Base-by-base conservation (phyloP, 371 early-diverging fungal species). In the Haplosporangium sp. region DNA sequence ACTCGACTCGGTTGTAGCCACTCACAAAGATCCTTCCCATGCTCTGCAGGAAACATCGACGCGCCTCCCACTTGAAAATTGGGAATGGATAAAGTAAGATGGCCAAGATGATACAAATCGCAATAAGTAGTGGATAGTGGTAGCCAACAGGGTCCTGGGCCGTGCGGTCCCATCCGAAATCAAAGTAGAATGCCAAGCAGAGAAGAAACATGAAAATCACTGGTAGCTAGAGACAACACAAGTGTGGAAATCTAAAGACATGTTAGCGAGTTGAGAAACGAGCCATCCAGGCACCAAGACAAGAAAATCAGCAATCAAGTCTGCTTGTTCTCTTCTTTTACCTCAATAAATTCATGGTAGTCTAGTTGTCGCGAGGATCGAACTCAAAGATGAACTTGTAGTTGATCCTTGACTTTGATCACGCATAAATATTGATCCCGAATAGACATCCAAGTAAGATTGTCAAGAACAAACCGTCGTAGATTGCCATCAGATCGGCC, bases 331-430 rank as follows among this genome's bases (percentile, higher is more conserved):
- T n/a, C n/a, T n/a, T n/a, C n/a, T n/a, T n/a, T n/a, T 84, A 86
- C 89, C 85, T 89, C 89, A 62, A 86, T 83, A 81, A 91, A 95
- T 67, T 94, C 85, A 58, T 87, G 87, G 57, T 89, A 89, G 64
- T 89, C 84, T 11, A 94, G 62, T 91, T 88, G 62, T 92, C 84
- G 64, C 95, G 83, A 6, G 93, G 90, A 71, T 95, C 89, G 36
- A 95, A 86, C 53, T 94, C 94, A 81, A 95, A 95, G 38, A 95
- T 94, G 67, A 95, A 94, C 69, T 89, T 89, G 81, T 95, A 95
- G 79, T 94, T 95, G 74, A 95, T 92, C 55, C 89, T 76, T 20
- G 82, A 84, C 18, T 81, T 84, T 46, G 84, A 66, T 95, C 95
- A 95, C 6, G 86, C 86, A 63, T 85, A 67, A 79, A 94, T 82